Percentiles rank a stretch among this genome's conserved stretches.
Conservation (phyloP, 169 alveolate genomes). For the Babesia ovis region DNA sequence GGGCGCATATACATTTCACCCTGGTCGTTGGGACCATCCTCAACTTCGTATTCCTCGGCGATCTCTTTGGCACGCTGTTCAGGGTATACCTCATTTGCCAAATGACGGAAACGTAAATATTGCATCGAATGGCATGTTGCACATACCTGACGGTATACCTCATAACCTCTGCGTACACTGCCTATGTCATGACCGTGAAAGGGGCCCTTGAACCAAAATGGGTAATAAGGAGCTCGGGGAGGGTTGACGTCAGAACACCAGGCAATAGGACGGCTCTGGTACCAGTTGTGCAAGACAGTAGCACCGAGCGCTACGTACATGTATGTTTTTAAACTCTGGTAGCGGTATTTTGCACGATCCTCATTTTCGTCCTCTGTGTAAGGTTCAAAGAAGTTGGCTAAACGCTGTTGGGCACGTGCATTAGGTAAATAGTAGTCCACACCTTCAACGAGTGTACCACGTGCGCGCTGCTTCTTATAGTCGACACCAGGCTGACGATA, state of each 20-base stretch:
- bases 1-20: conserved; percentile 88
- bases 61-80: conserved; percentile 83
- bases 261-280: conserved; percentile 85
- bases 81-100: conserved; percentile 85
- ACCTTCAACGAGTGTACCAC: conserved; percentile 86
- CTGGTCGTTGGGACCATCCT: conserved; percentile 85
- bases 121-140: conserved; percentile 88
- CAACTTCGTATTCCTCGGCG: conserved; percentile 86
- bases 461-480: conserved; percentile 81
- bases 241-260: conserved; percentile 87
- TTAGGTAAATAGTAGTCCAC: conserved; percentile 81
- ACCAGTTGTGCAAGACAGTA: conserved; percentile 76
- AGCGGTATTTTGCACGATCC: conserved; percentile 76
- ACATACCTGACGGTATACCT: conserved; percentile 86
- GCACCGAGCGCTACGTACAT: conserved; percentile 82
- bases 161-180: conserved; percentile 85
- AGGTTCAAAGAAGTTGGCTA: conserved; percentile 81
- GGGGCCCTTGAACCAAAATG: conserved; percentile 86
- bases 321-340: conserved; percentile 81
- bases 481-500: conserved; percentile 79
- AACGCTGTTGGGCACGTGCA: conserved; percentile 76
- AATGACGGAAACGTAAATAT: conserved; percentile 81
- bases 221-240: conserved; percentile 83
- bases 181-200: conserved; percentile 86
- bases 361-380: conserved; percentile 82